Evolutionary conservation across 2,329 filamentous ascomycete genomes (phyloP), one percentile per base, ranked within the genome.

Genomic region (Aspergillus pseudoviridinutans): DNA sequence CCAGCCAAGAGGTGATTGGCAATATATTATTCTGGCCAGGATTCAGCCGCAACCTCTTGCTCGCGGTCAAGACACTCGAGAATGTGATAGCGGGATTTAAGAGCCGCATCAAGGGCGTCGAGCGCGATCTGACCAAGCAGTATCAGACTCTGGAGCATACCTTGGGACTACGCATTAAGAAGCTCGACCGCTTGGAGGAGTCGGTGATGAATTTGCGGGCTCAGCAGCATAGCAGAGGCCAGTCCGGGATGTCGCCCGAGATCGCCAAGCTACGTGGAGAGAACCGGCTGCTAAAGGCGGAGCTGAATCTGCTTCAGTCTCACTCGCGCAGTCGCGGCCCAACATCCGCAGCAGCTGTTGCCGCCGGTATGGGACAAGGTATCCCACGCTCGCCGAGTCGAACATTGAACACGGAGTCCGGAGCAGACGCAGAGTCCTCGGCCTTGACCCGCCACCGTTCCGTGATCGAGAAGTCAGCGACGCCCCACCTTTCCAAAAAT

Each of bases 21-120:
- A 92, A 87, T 51, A 91, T 94, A 75, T 82, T 97, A 4, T 79
- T 79, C 66, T 79, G 77, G 77, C 88, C 90, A 0, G 90, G 89
- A 1, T 97, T 97, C 76, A 90, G 89, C 69, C 91, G 92, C 73
- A 97, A 97, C 71, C 82, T 99, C 27, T 76, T 97, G 47, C 85
- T 87, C 1, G 93, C 93, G 0, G 84, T 97, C 60, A 96, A 93
- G 79, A 90, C 87, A 2, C 87, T 97, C 55, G 94, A 97, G 78
- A 80, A 82, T 20, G 85, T 96, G 62, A 81, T 97, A 38, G 83
- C 84, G 20, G 84, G 85, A 8, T 96, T 96, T 79, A 89, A 90
- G 67, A 80, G 82, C 42, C 88, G 91, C 58, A 90, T 97, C 69
- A 90, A 90, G 67, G 80, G 82, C 6, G 87, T 97, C n/a, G 94